Evolutionary conservation across 2,329 filamentous ascomycete genomes (phyloP).

Genomic region (Tolypocladium ophioglossoides): DNA sequence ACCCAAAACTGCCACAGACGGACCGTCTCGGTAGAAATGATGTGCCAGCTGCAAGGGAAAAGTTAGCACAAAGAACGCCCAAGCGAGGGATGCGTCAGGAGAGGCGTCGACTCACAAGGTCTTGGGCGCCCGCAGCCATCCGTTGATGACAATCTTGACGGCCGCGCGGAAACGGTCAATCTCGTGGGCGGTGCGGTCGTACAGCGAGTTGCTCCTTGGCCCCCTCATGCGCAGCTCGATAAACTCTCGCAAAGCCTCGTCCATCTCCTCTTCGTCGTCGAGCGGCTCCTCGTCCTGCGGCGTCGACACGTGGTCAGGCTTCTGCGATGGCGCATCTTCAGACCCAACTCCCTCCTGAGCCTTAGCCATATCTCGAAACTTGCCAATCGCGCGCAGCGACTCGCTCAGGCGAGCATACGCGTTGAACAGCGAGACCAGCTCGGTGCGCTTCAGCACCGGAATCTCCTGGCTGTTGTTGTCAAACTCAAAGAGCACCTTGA

Average conservation of each 20-base stretch:
- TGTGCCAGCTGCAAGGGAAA: constrained; percentile 25
- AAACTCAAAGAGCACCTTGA: constrained; percentile 94
- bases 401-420: constrained; percentile 81
- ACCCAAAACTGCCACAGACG: constrained; percentile 41
- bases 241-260: constrained; percentile 15
- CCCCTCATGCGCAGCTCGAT: constrained; percentile 15
- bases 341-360: constrained; percentile 10
- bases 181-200: constrained; percentile 55
- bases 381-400: constrained; percentile 63
- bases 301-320: neutral
- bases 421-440: constrained; percentile 90
- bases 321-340: neutral
- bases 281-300: constrained; percentile 26
- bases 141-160: constrained; percentile 53
- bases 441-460: constrained; percentile 72
- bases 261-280: constrained; percentile 24
- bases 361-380: constrained; percentile 53
- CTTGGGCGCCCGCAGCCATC: constrained; percentile 60
- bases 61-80: neutral
- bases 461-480: constrained; percentile 56
- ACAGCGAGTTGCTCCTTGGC: constrained; percentile 21
- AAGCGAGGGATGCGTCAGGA: neutral
- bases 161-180: constrained; percentile 50
- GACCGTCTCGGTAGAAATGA: constrained; percentile 31
- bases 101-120: constrained; percentile 49